Evolutionary conservation across 768 basidiomycete species (phyloP), one percentile per base, ranked within the genome.

Genomic region (Termitomyces sp.): DNA sequence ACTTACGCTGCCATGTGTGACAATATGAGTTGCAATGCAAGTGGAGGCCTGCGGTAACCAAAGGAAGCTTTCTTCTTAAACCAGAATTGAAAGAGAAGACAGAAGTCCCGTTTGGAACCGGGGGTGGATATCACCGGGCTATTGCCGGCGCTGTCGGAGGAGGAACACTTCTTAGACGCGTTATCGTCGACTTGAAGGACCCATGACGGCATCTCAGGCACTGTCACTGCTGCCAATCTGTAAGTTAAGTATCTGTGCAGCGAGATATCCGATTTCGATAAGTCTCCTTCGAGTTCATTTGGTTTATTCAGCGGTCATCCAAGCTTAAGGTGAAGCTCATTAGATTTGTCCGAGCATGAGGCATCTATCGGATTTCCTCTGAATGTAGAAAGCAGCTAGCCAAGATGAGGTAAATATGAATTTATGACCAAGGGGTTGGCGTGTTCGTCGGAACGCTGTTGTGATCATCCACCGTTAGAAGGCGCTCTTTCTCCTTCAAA

Each of bases 111-210:
- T 48, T 42, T 24, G 57, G 31, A 55, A 29, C 56, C 59, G 49
- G 56, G 55, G 44, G 44, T 32, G 59, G 55, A 29, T 42, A 59
- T 57, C 56, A 53, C 61, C 58, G 61, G 61, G 53, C 34, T 56
- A 36, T 55, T 18, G 20, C 49, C 48, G 48, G 34, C 18, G n/a
- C 26, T 44, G 24, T n/a, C 58, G 58, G 53, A 24, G 16, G 56
- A 47, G 22, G 0, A 9, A 12, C 42, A 42, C 9, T 3, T 18
- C 13, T 22, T 20, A 2, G n/a, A 12, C 7, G 20, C 20, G 20
- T 20, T 39, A 37, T 9, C 22, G 5, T 13, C 49, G 46, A 47
- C 27, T 10, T 27, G 13, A 26, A 8, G 46, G 24, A 10, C n/a
- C 2, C 18, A 27, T 18, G 37, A 51, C 2, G n/a, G 20, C 5